These are phyloP conservation scores for Coccomyxa sp. DNA, from an alignment of 139 green algal genomes.

Conservation along the genomic window DNA sequence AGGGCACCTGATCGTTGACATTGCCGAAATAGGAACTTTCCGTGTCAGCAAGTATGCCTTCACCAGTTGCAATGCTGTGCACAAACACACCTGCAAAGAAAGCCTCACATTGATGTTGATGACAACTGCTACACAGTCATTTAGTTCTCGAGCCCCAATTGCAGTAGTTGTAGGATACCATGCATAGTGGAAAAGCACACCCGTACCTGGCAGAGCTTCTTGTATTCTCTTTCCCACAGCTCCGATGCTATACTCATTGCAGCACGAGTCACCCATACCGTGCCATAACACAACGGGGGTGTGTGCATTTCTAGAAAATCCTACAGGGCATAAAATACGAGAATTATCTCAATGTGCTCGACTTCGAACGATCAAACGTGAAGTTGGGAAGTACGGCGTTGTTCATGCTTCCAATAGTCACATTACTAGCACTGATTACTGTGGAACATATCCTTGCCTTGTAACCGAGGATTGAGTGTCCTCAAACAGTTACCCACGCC, in stretches of 20 bases:
- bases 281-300: constrained; percentile 65
- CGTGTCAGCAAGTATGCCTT: constrained; percentile 30
- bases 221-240: constrained; percentile 45
- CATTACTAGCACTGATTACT: too few species aligned
- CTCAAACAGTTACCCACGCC: too few species aligned
- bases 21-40: constrained; percentile 63
- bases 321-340: too few species aligned
- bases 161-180: not conserved
- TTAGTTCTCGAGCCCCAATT: not conserved
- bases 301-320: too few species aligned
- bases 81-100: constrained; percentile 64
- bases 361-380: too few species aligned
- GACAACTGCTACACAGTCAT: too few species aligned
- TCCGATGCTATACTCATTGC: constrained; percentile 40
- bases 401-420: too few species aligned
- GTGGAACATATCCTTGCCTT: too few species aligned
- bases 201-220: constrained; percentile 12
- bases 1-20: constrained; percentile 63
- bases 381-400: too few species aligned
- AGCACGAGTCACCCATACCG: constrained; percentile 76
- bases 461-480: too few species aligned
- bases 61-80: constrained; percentile 62
- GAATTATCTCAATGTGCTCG: too few species aligned
- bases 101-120: not conserved
- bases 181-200: too few species aligned